Evolutionary conservation across 2,329 filamentous ascomycete genomes (phyloP).

Genomic region (Diplodia intermedia): DNA sequence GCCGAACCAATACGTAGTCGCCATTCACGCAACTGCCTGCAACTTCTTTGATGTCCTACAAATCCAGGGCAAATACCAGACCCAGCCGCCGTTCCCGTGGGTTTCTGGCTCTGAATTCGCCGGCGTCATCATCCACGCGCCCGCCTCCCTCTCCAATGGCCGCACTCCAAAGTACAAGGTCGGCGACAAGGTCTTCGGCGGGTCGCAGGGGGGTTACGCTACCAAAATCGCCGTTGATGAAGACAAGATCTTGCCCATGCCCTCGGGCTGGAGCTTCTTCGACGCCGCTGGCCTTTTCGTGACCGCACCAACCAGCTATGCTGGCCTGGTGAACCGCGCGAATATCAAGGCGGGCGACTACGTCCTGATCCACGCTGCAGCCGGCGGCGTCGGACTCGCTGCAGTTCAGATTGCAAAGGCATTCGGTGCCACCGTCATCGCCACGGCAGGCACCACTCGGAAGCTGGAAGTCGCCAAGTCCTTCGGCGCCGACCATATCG

Average conservation of each 20-base stretch:
- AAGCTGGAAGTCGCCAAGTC: constrained; percentile 80
- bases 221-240: constrained; percentile 75
- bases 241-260: constrained; percentile 72
- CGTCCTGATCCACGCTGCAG: constrained; percentile 90
- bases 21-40: constrained; percentile 83
- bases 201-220: constrained; percentile 84
- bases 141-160: constrained; percentile 56
- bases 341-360: constrained; percentile 77
- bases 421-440: constrained; percentile 88
- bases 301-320: constrained; percentile 89
- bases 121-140: constrained; percentile 74
- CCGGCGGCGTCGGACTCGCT: constrained; percentile 87
- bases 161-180: constrained; percentile 68
- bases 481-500: constrained; percentile 83
- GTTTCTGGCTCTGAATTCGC: constrained; percentile 86
- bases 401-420: constrained; percentile 96
- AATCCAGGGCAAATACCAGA: constrained; percentile 93
- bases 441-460: constrained; percentile 80
- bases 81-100: constrained; percentile 89
- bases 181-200: constrained; percentile 86
- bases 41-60: constrained; percentile 99
- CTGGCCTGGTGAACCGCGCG: constrained; percentile 78
- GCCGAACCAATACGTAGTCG: constrained; percentile 80
- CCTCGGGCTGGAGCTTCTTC: constrained; percentile 79
- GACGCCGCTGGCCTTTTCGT: constrained; percentile 91